Evolutionary conservation across 139 green algal species (phyloP), one percentile per base, ranked within the genome.

Genomic region (Volvox reticuliferus): DNA sequence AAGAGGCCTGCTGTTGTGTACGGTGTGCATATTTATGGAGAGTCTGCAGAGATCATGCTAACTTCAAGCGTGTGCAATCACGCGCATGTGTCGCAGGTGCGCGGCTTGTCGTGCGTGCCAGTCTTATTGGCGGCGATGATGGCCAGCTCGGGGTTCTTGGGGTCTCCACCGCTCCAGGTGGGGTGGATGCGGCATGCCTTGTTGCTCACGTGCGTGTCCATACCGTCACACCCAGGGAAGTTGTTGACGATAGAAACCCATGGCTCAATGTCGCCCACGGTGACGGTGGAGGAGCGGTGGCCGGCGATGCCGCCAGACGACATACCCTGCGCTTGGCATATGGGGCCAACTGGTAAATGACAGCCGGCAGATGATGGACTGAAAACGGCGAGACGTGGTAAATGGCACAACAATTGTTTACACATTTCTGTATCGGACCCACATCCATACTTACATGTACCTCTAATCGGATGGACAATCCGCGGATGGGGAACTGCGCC

Each of bases 241-340:
- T 16, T 73, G 84, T 89, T 89, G 12, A 55, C 12, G 18, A 89
- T 81, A 44, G 36, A 50, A 1, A 33, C 37, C 84, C 84, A 89
- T 0, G 84, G 84, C 84, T 89, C 84, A 26, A 89, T 89, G 67
- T 50, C 30, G 68, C 84, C 67, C 9, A 89, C 50, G 16, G 84
- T 89, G 14, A 89, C 84, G 68, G 67, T 89, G 68, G 84, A 89
- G 68, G 84, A 68, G 67, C 84, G 84, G 84, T 89, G 84, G 26
- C 35, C 76, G 24, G 84, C 9, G 67, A 89, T 89, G 68, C 84
- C 84, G 16, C 84, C 84, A 14, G 84, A 89, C 1, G 68, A 82
- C 84, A 89, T 89, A 19, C 84, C 84, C 84, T 88, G 82, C 21
- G n/a, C 65, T 30, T 73, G 65, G 21, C 21, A 16, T n/a, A n/a